These are phyloP conservation scores for Botryotinia calthae DNA, from an alignment of 2,329 filamentous ascomycete species.

Conservation along the genomic window DNA sequence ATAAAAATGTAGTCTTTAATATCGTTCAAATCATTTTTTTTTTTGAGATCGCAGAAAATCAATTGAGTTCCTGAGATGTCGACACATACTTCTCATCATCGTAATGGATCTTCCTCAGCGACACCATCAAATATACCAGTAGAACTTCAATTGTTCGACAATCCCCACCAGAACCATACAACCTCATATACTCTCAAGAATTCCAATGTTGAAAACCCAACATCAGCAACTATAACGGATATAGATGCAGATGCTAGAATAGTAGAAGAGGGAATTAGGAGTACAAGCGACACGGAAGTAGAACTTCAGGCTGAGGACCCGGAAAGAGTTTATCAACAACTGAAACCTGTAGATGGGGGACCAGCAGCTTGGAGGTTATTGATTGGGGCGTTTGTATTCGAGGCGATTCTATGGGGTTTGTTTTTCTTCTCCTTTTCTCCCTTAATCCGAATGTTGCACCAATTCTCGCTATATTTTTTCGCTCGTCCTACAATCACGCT, in stretches of 20 bases:
- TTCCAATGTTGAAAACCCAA: not conserved
- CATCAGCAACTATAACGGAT: not conserved
- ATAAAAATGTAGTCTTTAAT: not conserved
- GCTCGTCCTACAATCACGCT: not conserved
- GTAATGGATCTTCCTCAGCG: not conserved
- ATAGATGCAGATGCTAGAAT: not conserved
- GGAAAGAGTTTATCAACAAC: not conserved
- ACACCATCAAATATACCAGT: not conserved
- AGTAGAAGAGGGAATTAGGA: not conserved
- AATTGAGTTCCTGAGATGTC: not conserved
- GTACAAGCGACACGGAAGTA: not conserved
- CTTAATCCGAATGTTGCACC: not conserved
- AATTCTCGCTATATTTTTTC: not conserved
- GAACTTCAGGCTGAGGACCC: not conserved
- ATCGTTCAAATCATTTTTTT: not conserved
- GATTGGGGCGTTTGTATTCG: not conserved
- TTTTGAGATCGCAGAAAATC: not conserved
- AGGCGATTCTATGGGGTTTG: not conserved
- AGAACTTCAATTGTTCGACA: not conserved
- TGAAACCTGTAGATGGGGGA: not conserved
- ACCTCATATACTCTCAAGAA: not conserved
- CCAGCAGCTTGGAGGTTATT: not conserved
- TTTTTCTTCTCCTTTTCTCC: not conserved
- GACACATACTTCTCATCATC: not conserved
- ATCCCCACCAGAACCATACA: not conserved